Conservation (phyloP, 2,329 filamentous ascomycete species). For the Aspergillus sp. region DNA sequence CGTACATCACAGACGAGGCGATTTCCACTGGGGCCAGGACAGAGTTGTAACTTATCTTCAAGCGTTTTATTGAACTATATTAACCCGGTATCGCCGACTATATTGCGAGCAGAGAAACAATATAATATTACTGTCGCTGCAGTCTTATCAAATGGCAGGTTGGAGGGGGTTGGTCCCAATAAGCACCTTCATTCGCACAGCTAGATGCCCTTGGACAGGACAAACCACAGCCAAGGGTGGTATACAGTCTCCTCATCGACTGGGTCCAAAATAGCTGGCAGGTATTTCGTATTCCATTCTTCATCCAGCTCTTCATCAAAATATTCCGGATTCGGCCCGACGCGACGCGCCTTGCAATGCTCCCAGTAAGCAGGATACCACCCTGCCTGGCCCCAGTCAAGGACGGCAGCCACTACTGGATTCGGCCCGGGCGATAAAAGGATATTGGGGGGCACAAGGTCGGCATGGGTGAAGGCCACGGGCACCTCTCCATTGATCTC, state of each 20-base stretch:
- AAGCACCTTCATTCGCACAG: not conserved
- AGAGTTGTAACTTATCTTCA: too few relatives aligned
- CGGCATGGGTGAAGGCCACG: constrained; percentile 25
- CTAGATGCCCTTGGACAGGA: constrained; percentile 13
- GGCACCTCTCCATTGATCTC: constrained; percentile 24
- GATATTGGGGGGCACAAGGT: constrained; percentile 24
- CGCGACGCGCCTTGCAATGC: constrained; percentile 29
- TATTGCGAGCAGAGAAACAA: too few relatives aligned
- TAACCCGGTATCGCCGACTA: too few relatives aligned
- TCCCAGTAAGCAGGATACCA: constrained; percentile 36
- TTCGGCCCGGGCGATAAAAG: constrained; percentile 22
- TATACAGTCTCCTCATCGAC: constrained; percentile 33
- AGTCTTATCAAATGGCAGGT: too few relatives aligned
- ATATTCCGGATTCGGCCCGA: constrained; percentile 19
- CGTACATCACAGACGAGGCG: too few relatives aligned
- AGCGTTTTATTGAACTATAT: too few relatives aligned
- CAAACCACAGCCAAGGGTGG: constrained; percentile 35
- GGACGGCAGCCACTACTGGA: constrained; percentile 20
- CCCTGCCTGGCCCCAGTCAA: constrained; percentile 31
- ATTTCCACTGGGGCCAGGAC: too few relatives aligned
- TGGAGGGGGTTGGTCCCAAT: too few relatives aligned
- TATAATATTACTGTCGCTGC: too few relatives aligned
- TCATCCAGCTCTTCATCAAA: constrained; percentile 20
- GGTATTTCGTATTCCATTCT: constrained; percentile 32
- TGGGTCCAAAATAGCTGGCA: constrained; percentile 31